A percentile compares a stretch with the other conserved stretches of the same genome.
Conservation (phyloP, 352 stramenopile species). For the Peronospora destructor region DNA sequence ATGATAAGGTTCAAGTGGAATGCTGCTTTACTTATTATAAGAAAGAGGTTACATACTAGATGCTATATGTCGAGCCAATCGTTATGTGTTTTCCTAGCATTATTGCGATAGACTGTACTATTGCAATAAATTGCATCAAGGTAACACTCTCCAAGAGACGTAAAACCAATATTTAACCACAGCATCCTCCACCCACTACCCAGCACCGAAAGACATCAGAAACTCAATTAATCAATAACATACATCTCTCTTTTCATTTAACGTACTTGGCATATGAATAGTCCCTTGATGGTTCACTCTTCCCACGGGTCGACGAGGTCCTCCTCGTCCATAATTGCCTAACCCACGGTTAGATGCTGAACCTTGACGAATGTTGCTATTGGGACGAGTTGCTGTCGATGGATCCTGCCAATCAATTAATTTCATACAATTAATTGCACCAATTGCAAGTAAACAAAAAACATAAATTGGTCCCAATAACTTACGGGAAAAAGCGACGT, state of each 20-base stretch:
- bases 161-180: slow-evolving; percentile 20
- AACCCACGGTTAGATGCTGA: slow-evolving; percentile 18
- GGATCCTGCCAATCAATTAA: slow-evolving; percentile 31
- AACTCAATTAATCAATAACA: not conserved
- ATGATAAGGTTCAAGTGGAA: slow-evolving; percentile 8
- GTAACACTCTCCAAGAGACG: too few relatives aligned
- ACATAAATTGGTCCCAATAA: not conserved
- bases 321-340: slow-evolving; percentile 16
- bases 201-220: slow-evolving; percentile 7
- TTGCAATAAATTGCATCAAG: too few relatives aligned
- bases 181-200: slow-evolving; percentile 53
- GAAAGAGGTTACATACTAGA: slow-evolving; percentile 32
- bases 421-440: not conserved
- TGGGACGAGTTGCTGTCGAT: slow-evolving; percentile 28
- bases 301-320: slow-evolving; percentile 50
- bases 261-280: slow-evolving; percentile 58
- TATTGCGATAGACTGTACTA: too few relatives aligned
- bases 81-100: not conserved
- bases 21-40: slow-evolving; percentile 9
- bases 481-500: slow-evolving; percentile 60
- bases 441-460: not conserved
- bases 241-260: not conserved
- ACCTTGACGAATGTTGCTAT: slow-evolving; percentile 28
- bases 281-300: slow-evolving; percentile 40
- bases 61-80: slow-evolving; percentile 19